Evolutionary conservation across 2,329 filamentous ascomycete species (phyloP), one percentile per base, ranked within the genome.

Genomic region (Phialophora verrucosa): DNA sequence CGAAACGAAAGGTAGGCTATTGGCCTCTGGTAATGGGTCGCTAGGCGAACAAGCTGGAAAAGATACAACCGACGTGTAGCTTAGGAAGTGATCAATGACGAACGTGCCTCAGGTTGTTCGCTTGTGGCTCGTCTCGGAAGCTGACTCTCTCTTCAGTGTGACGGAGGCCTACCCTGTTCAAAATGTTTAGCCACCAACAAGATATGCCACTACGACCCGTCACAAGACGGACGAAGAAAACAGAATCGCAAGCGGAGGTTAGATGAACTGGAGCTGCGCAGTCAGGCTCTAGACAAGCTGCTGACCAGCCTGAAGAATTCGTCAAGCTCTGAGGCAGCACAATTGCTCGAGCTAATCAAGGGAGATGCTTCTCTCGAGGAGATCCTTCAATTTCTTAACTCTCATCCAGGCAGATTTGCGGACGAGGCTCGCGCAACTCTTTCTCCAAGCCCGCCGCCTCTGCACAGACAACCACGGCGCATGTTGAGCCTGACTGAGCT

Each of bases 171-270:
- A 27, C 77, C 78, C 12, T 80, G 78, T 67, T 75, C 74, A 59
- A 74, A 77, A 49, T 80, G 78, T 63, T 66, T 71, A 56, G 72
- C 68, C 44, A 68, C 70, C 27, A 70, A 74, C 32, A 72, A 70
- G 20, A 69, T 74, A 49, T 80, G 78, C 55, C 69, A 73, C 6
- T 79, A 79, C 70, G 76, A 79, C 65, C 73, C 75, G 56, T 74
- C 69, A 17, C 73, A 74, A 44, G 78, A 80, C 60, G 68, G 77
- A 3, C 71, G 78, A 50, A 76, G 77, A 27, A 78, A 79, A 68
- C 74, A 77, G 20, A 75, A 74, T 42, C 73, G 75, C 17, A 78
- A 77, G 67, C 74, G 76, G 25, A 77, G 74, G 12, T 70, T 77
- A 11, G 71, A 73, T 14, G 78, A 79, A 61, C 70, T 78, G 47